Percentiles rank a stretch among this genome's conserved stretches.
Conservation (phyloP, 2,329 filamentous ascomycete genomes). For the Aspergillus fructus region DNA sequence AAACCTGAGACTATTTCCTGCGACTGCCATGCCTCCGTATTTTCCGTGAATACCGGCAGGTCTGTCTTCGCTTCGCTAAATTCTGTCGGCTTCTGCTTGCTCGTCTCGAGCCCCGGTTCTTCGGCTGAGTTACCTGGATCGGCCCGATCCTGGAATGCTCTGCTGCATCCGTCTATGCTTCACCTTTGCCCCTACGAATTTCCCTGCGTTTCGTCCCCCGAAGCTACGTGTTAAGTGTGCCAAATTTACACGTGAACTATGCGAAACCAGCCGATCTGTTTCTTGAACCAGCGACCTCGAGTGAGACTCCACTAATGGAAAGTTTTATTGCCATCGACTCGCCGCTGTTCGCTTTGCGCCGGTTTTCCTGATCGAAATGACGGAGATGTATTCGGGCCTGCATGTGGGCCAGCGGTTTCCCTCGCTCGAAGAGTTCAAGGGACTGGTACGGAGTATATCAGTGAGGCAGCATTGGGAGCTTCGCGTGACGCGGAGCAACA, state of each 20-base stretch:
- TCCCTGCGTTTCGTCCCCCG: not conserved
- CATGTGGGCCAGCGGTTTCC: conserved; percentile 39
- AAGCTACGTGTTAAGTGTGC: not conserved
- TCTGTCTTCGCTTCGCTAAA: not conserved
- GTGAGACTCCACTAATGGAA: conserved; percentile 27
- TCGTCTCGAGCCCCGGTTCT: not conserved
- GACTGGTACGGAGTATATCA: conserved; percentile 40
- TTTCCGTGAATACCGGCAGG: not conserved
- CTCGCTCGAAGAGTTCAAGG: conserved; percentile 41
- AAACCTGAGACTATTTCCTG: conserved; percentile 6
- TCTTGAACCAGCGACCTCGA: conserved; percentile 2
- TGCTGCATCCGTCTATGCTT: conserved; percentile 5
- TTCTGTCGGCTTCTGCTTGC: not conserved
- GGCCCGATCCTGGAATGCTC: conserved; percentile 4
- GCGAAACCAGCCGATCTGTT: conserved; percentile 8
- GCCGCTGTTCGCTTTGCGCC: conserved; percentile 15
- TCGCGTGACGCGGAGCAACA: conserved; percentile 41
- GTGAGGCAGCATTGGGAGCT: conserved; percentile 43
- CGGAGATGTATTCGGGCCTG: conserved; percentile 41
- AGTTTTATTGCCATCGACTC: conserved; percentile 16
- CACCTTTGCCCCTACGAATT: not conserved
- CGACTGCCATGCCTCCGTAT: not conserved
- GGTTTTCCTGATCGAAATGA: conserved; percentile 26
- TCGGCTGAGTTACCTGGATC: not conserved
- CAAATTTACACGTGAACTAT: conserved; percentile 11